phyloP scores from a whole-genome alignment of 306 rosid genomes.

The Acacia confusa region DNA sequence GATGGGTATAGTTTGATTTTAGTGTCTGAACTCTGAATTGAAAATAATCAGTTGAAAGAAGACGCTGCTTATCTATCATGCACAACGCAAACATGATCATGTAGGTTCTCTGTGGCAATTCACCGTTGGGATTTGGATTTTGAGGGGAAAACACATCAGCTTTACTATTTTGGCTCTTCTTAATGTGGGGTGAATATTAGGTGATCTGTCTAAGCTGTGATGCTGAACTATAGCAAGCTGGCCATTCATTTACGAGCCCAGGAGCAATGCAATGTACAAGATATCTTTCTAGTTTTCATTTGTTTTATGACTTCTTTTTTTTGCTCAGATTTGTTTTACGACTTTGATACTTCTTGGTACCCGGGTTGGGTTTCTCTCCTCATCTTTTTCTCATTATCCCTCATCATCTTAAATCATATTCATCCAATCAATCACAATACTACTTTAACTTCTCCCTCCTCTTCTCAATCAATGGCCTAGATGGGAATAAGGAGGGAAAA shows the following conservation, averaged over 20 bases:
- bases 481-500: too few species aligned
- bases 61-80: not conserved
- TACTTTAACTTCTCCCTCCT: too few species aligned
- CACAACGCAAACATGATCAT: not conserved
- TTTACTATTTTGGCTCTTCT: not conserved
- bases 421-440: too few species aligned
- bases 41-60: not conserved
- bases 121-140: not conserved
- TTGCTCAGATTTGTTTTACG: not conserved
- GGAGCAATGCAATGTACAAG: not conserved
- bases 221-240: not conserved
- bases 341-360: not conserved
- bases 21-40: not conserved
- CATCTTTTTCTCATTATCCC: too few species aligned
- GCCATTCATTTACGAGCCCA: not conserved
- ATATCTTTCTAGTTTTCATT: not conserved
- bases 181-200: not conserved
- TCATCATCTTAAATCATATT: too few species aligned
- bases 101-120: not conserved
- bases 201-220: not conserved
- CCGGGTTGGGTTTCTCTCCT: too few species aligned
- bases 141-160: not conserved
- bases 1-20: not conserved
- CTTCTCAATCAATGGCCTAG: too few species aligned
- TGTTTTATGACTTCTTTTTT: not conserved